Evolutionary conservation across 352 stramenopile species (phyloP).

Genomic region (Globisporangium alternatum): DNA sequence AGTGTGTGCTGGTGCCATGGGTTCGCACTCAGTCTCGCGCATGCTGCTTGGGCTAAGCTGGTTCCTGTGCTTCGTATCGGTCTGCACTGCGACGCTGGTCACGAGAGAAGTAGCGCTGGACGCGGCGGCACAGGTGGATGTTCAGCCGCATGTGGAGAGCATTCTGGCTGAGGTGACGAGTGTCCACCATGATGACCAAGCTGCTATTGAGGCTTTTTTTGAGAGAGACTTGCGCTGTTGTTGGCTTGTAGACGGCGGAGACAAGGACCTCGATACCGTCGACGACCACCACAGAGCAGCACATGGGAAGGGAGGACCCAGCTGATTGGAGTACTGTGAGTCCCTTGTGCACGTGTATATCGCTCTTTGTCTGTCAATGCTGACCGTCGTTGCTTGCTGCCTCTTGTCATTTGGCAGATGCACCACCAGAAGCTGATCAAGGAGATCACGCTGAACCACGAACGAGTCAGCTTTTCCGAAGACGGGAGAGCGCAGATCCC

Average conservation of each 20-base stretch:
- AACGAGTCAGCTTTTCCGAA: neutral
- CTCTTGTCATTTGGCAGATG: neutral
- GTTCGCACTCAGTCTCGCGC: neutral
- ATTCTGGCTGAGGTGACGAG: neutral
- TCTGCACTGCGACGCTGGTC: neutral
- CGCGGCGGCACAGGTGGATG: neutral
- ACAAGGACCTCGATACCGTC: neutral
- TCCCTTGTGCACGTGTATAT: neutral
- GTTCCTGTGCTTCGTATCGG: neutral
- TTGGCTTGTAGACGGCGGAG: neutral
- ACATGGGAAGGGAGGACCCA: neutral
- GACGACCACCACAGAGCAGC: neutral
- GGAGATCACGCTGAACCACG: conserved; percentile 12
- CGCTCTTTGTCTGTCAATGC: neutral
- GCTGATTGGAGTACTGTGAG: neutral
- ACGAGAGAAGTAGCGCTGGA: conserved; percentile 8
- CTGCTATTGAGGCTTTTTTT: no score
- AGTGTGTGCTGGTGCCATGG: neutral
- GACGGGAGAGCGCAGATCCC: conserved; percentile 2
- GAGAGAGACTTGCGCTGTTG: neutral
- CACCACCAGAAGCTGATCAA: conserved; percentile 5
- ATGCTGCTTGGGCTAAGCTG: neutral
- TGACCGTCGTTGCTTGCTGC: neutral
- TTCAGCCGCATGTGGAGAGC: neutral
- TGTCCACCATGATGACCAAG: neutral